Conservation (phyloP, 257 asterid genomes). For the Coffea eugenioides region DNA sequence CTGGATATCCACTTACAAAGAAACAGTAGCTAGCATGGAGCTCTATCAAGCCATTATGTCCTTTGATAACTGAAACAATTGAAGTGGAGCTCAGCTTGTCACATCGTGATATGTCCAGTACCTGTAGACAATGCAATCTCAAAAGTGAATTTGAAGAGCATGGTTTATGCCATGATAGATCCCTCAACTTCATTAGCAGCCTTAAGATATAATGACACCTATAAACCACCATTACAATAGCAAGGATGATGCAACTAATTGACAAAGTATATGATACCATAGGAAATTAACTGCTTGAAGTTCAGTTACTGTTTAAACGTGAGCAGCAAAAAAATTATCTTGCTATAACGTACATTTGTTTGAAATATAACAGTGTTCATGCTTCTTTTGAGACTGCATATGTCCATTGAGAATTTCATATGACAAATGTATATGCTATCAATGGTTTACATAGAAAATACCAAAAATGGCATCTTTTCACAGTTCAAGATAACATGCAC, state of each 20-base stretch:
- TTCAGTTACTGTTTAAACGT: not conserved
- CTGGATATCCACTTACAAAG: constrained; percentile 42
- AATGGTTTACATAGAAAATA: not conserved
- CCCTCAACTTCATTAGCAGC: not conserved
- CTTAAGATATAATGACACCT: not conserved
- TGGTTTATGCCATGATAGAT: not conserved
- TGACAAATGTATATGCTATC: too few relatives aligned
- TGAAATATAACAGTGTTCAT: too few relatives aligned
- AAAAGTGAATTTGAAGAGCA: not conserved
- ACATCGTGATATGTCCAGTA: constrained; percentile 70
- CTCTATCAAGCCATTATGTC: constrained; percentile 44
- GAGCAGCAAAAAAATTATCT: too few relatives aligned
- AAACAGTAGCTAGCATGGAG: constrained; percentile 66
- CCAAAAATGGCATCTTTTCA: not conserved
- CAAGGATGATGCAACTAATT: not conserved
- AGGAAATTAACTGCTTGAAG: not conserved
- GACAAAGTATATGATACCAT: not conserved
- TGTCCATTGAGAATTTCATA: too few relatives aligned
- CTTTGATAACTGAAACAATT: constrained; percentile 39
- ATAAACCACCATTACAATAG: not conserved
- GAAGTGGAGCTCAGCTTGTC: constrained; percentile 51
- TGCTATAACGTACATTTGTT: too few relatives aligned
- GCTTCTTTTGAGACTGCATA: too few relatives aligned
- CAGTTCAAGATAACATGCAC: not conserved
- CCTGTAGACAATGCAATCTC: constrained; percentile 35